Percentiles rank a stretch among this genome's conserved stretches.
Evolutionary conservation across 768 basidiomycete genomes (phyloP).

Genomic region (Jaapia argillacea): DNA sequence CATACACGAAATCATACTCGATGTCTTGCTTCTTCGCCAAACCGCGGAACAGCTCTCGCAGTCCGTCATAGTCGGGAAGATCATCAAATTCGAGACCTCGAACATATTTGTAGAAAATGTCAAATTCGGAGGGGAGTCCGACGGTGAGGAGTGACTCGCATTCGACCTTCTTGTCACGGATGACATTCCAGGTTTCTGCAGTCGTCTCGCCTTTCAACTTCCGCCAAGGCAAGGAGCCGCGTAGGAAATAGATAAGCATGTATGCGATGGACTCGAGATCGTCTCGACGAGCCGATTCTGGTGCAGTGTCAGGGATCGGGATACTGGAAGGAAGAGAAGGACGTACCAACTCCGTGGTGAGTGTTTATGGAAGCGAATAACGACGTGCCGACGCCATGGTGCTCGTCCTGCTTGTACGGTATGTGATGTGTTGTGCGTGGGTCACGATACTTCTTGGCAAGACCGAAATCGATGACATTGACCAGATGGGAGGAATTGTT

Average conservation of each 20-base stretch:
- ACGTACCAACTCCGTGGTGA: slow-evolving; percentile 65
- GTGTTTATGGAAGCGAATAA: slow-evolving; percentile 70
- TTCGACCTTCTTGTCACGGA: slow-evolving; percentile 62
- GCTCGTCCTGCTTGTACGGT: slow-evolving; percentile 63
- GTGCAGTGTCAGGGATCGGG: slow-evolving; percentile 2
- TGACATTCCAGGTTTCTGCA: slow-evolving; percentile 66
- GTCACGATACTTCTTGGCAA: slow-evolving; percentile 73
- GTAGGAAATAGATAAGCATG: slow-evolving; percentile 76
- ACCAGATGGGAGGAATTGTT: slow-evolving; percentile 61
- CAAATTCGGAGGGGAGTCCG: slow-evolving; percentile 74
- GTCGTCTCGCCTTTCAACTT: slow-evolving; percentile 57
- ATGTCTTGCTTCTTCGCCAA: slow-evolving; percentile 44
- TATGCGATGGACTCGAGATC: slow-evolving; percentile 76
- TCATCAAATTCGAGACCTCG: slow-evolving; percentile 81
- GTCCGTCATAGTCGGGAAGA: slow-evolving; percentile 80
- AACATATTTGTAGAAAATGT: slow-evolving; percentile 68
- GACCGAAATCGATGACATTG: slow-evolving; percentile 88
- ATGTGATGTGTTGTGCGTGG: slow-evolving; percentile 54
- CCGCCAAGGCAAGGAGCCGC: slow-evolving; percentile 72
- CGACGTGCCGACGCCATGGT: slow-evolving; percentile 72
- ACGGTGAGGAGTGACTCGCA: slow-evolving; percentile 60
- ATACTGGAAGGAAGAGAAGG: slow-evolving; percentile 1
- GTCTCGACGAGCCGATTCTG: slow-evolving; percentile 69
- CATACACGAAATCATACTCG: slow-evolving; percentile 34
- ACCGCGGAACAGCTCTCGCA: slow-evolving; percentile 61